phyloP scores from a whole-genome alignment of 768 basidiomycete genomes.

The Russula ochroleuca region DNA sequence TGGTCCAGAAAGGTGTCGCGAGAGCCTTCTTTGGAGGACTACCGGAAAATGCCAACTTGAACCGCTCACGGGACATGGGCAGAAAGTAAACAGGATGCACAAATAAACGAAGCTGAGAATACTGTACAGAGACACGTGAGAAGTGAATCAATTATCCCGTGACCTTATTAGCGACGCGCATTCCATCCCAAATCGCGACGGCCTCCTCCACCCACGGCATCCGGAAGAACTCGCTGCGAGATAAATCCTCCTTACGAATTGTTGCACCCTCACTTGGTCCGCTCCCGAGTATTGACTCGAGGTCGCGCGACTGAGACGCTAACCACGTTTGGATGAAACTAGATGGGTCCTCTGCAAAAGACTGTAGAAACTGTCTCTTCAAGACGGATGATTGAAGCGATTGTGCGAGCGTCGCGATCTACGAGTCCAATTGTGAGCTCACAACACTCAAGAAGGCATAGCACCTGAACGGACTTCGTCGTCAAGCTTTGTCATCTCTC shows the following conservation, averaged over 20 bases:
- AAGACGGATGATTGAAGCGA: conserved; percentile 82
- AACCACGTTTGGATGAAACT: conserved; percentile 87
- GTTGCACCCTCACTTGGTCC: conserved; percentile 75
- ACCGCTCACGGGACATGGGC: neutral
- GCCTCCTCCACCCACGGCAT: conserved; percentile 91
- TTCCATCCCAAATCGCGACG: conserved; percentile 78
- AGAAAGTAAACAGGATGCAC: neutral
- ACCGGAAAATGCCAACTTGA: too few species aligned
- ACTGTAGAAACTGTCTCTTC: conserved; percentile 80
- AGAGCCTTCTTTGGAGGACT: neutral
- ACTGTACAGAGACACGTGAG: too few species aligned
- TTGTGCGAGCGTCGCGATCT: conserved; percentile 83
- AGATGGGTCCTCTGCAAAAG: conserved; percentile 74
- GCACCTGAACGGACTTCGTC: conserved; percentile 62
- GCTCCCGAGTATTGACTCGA: conserved; percentile 85
- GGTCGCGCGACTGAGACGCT: conserved; percentile 85
- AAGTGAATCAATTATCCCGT: conserved; percentile 18
- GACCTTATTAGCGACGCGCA: conserved; percentile 50
- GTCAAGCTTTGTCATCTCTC: conserved; percentile 68
- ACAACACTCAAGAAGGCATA: neutral
- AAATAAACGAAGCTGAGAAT: too few species aligned
- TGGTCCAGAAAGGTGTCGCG: neutral
- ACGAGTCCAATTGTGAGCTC: conserved; percentile 2
- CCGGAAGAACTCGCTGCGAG: conserved; percentile 85
- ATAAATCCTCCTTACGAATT: conserved; percentile 82